These are phyloP conservation scores for Ogataea chonburiensis DNA, from an alignment of 805 yeast genomes.

Conservation along the genomic window DNA sequence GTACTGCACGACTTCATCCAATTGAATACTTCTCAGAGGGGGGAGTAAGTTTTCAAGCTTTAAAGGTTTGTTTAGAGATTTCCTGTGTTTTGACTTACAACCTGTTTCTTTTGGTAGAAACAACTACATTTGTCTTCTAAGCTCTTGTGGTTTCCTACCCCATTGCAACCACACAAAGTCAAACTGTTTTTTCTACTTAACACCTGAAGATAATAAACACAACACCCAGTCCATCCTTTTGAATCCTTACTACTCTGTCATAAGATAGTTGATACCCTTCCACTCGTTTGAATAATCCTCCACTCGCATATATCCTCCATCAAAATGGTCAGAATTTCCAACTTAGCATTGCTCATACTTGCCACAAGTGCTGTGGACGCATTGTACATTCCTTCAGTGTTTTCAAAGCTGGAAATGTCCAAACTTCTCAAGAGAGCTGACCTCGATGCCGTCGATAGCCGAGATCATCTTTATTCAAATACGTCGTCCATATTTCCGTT, in stretches of 20 bases:
- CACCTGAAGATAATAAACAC: conserved; percentile 2
- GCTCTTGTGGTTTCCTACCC: too few relatives aligned
- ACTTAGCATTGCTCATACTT: conserved; percentile 1
- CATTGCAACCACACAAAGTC: too few relatives aligned
- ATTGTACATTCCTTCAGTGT: conserved; percentile 9
- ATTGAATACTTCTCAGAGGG: conserved; percentile 3
- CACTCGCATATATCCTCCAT: conserved; percentile 1
- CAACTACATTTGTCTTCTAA: too few relatives aligned
- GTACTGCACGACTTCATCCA: too few relatives aligned
- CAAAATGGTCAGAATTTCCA: conserved; percentile 6
- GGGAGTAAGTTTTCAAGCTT: conserved; percentile 1
- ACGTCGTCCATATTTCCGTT: too few relatives aligned
- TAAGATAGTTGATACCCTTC: conserved; percentile 8
- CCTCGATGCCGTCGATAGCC: background rate
- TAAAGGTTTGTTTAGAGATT: conserved; percentile 6
- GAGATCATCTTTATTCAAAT: too few relatives aligned
- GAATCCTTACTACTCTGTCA: background rate
- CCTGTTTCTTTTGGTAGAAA: conserved; percentile 3
- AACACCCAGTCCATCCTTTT: conserved; percentile 4
- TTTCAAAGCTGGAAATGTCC: conserved; percentile 9
- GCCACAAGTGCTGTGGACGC: conserved; percentile 3
- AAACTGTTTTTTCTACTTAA: too few relatives aligned
- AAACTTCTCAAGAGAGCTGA: conserved; percentile 14
- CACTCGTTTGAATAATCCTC: conserved; percentile 6
- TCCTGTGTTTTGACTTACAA: conserved; percentile 2